These are phyloP conservation scores for Penicillium herquei DNA, from an alignment of 495 filamentous ascomycete genomes.

Conservation along the genomic window DNA sequence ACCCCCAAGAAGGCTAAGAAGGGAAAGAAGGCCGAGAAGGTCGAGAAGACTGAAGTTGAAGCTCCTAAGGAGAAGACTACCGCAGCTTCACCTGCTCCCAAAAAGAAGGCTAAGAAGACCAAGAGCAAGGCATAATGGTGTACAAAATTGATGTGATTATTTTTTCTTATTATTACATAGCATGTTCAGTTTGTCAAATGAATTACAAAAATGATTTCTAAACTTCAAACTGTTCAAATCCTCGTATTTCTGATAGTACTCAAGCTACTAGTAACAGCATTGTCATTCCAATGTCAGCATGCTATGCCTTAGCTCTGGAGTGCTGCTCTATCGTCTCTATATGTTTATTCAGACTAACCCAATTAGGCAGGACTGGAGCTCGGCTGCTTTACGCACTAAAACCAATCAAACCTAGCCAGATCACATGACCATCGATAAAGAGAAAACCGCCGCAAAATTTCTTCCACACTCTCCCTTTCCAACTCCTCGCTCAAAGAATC, in stretches of 20 bases:
- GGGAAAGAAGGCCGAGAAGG: conserved; percentile 34
- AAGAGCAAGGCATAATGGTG: conserved; percentile 35
- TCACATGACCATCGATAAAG: conserved; percentile 24
- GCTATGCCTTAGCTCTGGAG: too few relatives aligned
- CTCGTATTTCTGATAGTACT: too few relatives aligned
- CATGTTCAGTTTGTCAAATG: not conserved
- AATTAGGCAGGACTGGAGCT: not conserved
- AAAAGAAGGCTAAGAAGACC: conserved; percentile 25
- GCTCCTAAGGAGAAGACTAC: conserved; percentile 32
- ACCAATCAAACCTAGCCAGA: conserved; percentile 20
- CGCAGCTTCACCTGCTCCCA: conserved; percentile 3
- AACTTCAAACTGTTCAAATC: too few relatives aligned
- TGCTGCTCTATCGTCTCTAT: too few relatives aligned
- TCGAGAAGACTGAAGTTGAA: conserved; percentile 13
- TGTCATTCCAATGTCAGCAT: too few relatives aligned
- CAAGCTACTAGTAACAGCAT: too few relatives aligned
- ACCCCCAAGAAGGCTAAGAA: conserved; percentile 39
- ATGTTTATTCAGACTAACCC: too few relatives aligned
- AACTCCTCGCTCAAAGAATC: conserved; percentile 98
- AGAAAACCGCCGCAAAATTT: conserved; percentile 26
- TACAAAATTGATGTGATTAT: conserved; percentile 17
- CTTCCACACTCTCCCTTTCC: conserved; percentile 37
- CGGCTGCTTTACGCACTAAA: not conserved
- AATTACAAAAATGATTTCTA: too few relatives aligned
- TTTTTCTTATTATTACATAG: conserved; percentile 4